Evolutionary conservation across 371 early-diverging fungal genomes (phyloP).

Genomic region (Parasitella parasitica): DNA sequence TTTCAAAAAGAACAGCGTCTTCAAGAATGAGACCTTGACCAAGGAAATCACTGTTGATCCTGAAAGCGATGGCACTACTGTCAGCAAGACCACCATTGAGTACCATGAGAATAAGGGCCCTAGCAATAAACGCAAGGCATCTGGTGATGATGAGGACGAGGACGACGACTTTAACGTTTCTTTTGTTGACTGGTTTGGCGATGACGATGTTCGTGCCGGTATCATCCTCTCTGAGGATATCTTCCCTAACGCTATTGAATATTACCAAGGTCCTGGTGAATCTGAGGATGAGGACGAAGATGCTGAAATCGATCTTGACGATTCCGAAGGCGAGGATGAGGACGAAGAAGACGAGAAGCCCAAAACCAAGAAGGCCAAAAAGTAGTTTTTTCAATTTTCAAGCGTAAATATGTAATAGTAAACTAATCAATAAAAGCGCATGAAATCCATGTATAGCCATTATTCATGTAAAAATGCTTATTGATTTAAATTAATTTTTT

Average conservation of each 20-base stretch:
- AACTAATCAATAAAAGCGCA: not conserved
- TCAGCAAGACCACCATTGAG: slow-evolving; percentile 43
- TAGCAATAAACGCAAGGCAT: slow-evolving; percentile 51
- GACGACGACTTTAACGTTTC: slow-evolving; percentile 26
- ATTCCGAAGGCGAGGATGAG: slow-evolving; percentile 13
- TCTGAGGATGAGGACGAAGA: slow-evolving; percentile 33
- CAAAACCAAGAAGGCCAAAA: slow-evolving; percentile 11
- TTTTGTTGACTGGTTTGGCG: slow-evolving; percentile 50
- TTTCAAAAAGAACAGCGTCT: slow-evolving; percentile 55
- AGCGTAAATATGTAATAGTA: not conserved
- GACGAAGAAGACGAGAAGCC: slow-evolving; percentile 19
- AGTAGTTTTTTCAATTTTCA: not conserved
- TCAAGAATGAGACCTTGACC: slow-evolving; percentile 56
- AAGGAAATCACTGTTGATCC: slow-evolving; percentile 50
- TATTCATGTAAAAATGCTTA: too few relatives aligned
- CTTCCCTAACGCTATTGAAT: slow-evolving; percentile 41
- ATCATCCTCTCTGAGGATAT: slow-evolving; percentile 41
- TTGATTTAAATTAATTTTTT: too few relatives aligned
- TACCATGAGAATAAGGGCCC: slow-evolving; percentile 52
- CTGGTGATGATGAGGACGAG: slow-evolving; percentile 20
- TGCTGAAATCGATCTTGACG: slow-evolving; percentile 36
- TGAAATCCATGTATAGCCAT: not conserved
- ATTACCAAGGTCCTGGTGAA: slow-evolving; percentile 24
- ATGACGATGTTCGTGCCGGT: slow-evolving; percentile 43
- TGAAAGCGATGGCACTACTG: slow-evolving; percentile 34